Base-by-base conservation (phyloP, 768 basidiomycete species). In the Serendipita sp. region DNA sequence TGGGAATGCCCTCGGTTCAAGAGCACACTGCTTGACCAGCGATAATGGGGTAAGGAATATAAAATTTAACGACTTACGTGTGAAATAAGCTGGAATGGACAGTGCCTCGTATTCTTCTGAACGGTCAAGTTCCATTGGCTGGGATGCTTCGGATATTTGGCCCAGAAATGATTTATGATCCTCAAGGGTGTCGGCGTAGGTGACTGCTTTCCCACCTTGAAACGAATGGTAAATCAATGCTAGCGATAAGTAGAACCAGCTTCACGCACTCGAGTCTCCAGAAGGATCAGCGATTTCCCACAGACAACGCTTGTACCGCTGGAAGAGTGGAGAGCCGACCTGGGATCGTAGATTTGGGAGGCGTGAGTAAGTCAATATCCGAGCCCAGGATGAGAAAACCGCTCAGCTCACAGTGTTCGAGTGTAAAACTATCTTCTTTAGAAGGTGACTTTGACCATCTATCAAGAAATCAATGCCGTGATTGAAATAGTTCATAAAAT, bases 401-500 rank as follows among this genome's bases (percentile, higher is more conserved):
- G 8, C n/a, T 13, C 30, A 23, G 67, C 85, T 73, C 71, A 93
- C 92, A 65, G 92, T 81, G 69, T 95, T 96, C 2, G 91, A 83
- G 71, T 96, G 92, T 4, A 91, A 75, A 30, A 95, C 77, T 44
- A 95, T 87, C 79, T 96, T 96, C 71, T 80, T 81, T 18, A 94
- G 88, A 3, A 81, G 69, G 69, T 93, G 89, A 15, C 80, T 81
- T 23, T 77, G 78, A 54, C 81, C 85, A 28, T 84, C 86, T 16
- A 96, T 79, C 34, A 94, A 79, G 67, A 94, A 89, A 71, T 96
- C 92, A 18, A 96, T 75, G 1, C 92, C 92, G 70, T 91, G 84
- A 68, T 92, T 88, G 69, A 94, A 91, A 71, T 96, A 96, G 70
- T 94, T 95, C 74, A 89, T 91, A 72, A 92, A 91, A 73, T 91